These are phyloP conservation scores for Arabidopsis lyrata DNA, from an alignment of 441 rosid genomes.

Conservation along the genomic window DNA sequence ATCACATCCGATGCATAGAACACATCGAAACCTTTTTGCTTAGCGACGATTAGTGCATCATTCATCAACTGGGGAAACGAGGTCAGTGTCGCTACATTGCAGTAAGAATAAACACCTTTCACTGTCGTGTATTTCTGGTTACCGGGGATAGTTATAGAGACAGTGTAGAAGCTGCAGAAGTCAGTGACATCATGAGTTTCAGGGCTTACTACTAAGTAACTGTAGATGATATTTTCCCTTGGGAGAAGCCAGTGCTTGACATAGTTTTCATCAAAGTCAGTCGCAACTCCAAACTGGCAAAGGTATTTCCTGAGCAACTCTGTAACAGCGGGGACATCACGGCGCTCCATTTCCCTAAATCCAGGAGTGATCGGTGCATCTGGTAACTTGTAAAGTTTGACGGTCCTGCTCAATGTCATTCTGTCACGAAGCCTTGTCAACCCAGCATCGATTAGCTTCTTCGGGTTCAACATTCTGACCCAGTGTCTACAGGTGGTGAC, in stretches of 20 bases:
- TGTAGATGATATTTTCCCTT: not conserved
- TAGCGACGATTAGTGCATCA: not conserved
- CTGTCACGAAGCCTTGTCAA: not conserved
- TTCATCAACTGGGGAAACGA: not conserved
- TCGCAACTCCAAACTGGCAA: not conserved
- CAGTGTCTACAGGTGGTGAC: not conserved
- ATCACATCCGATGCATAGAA: conserved; percentile 62
- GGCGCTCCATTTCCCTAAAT: not conserved
- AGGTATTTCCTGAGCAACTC: not conserved
- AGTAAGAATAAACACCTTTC: not conserved
- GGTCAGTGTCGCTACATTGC: not conserved
- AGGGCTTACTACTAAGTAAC: not conserved
- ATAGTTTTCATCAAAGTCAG: not conserved
- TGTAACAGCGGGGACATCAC: not conserved
- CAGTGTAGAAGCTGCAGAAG: not conserved
- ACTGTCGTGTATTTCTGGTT: not conserved
- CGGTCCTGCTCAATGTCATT: not conserved
- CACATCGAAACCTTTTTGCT: not conserved
- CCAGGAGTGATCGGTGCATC: not conserved
- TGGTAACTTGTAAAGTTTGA: not conserved
- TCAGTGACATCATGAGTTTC: not conserved
- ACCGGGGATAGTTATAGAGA: not conserved
- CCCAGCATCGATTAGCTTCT: not conserved
- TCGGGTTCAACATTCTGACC: not conserved
- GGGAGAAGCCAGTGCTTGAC: not conserved